Percentiles rank a stretch among this genome's conserved stretches.
These are phyloP conservation scores for Schizochytrium sp. DNA, from an alignment of 108 stramenopile genomes.

Conservation along the genomic window DNA sequence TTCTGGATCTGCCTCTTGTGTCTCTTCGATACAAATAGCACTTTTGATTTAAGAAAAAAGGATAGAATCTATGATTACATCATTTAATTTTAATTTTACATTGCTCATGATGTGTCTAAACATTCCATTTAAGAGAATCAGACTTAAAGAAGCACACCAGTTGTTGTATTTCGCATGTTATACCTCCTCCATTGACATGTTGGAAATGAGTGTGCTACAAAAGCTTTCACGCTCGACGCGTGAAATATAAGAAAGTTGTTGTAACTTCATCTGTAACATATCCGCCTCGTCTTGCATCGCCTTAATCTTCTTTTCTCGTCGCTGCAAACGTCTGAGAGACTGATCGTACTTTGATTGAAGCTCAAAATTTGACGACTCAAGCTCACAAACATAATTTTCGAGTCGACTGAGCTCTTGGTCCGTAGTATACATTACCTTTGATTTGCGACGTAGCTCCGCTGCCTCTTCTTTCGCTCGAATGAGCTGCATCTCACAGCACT, in stretches of 20 bases:
- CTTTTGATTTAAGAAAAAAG: too few relatives aligned
- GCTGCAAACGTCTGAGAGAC: neutral
- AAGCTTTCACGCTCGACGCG: slow-evolving; percentile 46
- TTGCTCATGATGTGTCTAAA: too few relatives aligned
- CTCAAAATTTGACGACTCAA: slow-evolving; percentile 13
- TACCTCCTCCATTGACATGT: slow-evolving; percentile 41
- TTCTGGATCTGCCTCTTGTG: too few relatives aligned
- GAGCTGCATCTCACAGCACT: slow-evolving; percentile 41
- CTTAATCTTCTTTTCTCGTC: neutral
- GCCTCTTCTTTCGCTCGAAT: slow-evolving; percentile 32
- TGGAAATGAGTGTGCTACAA: slow-evolving; percentile 27
- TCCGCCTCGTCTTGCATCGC: neutral
- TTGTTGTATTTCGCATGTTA: neutral
- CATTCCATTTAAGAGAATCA: too few relatives aligned
- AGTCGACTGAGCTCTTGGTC: neutral
- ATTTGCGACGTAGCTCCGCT: neutral
- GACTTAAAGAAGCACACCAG: too few relatives aligned
- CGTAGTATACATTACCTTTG: neutral
- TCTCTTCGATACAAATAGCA: too few relatives aligned
- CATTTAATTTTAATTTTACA: too few relatives aligned
- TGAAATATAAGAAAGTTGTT: slow-evolving; percentile 4
- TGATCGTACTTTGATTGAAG: neutral
- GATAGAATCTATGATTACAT: too few relatives aligned
- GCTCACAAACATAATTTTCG: slow-evolving; percentile 2
- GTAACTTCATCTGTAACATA: neutral